Evolutionary conservation across 169 alveolate genomes (phyloP).

Genomic region (Toxoplasma gondii): DNA sequence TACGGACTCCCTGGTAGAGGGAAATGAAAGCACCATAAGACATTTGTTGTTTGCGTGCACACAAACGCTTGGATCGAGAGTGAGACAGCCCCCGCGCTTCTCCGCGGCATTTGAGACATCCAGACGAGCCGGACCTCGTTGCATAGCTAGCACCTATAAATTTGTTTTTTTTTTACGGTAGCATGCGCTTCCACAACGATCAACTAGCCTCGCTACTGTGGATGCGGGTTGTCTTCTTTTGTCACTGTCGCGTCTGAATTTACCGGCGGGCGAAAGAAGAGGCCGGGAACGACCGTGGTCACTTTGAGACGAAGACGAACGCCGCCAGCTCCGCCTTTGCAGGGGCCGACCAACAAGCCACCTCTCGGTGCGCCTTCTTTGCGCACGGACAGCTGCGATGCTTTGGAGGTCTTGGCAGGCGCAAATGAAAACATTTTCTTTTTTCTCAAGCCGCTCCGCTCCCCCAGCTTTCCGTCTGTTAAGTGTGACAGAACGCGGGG

Average conservation of each 20-base stretch:
- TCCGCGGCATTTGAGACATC: too few species aligned
- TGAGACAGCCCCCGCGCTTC: too few species aligned
- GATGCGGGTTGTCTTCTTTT: neutral
- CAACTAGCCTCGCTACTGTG: neutral
- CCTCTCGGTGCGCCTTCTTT: too few species aligned
- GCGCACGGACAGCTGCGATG: neutral
- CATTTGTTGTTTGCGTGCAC: too few species aligned
- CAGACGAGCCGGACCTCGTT: too few species aligned
- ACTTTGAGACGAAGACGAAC: neutral
- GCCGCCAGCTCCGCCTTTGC: neutral
- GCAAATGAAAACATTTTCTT: neutral
- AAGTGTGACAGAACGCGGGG: neutral
- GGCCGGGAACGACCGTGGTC: neutral
- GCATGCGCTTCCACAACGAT: neutral
- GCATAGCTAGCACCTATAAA: too few species aligned
- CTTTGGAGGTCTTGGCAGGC: neutral
- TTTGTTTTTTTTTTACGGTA: too few species aligned
- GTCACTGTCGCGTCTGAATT: neutral
- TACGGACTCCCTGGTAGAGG: too few species aligned
- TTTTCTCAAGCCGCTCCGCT: neutral
- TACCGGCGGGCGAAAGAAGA: neutral
- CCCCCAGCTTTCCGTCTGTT: neutral
- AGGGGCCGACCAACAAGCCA: neutral
- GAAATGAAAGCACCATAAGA: too few species aligned
- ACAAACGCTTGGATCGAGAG: too few species aligned